Conservation (phyloP, 805 yeast species). For the Candida krabiensis region DNA sequence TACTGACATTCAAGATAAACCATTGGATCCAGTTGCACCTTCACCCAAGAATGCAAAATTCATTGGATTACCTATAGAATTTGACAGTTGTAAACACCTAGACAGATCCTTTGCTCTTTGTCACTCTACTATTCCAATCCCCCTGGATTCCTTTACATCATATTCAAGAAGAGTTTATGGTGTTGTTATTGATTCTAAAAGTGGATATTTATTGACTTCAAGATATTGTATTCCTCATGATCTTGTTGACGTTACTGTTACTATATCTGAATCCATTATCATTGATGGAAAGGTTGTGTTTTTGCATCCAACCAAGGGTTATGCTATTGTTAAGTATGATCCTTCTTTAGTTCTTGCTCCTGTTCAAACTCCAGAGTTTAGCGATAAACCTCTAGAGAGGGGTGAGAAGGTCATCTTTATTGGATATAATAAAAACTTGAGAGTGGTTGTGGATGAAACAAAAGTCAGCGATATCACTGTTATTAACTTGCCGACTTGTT, state of each 20-base stretch:
- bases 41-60: slow-evolving; percentile 66
- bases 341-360: slow-evolving; percentile 72
- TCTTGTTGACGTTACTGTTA: slow-evolving; percentile 67
- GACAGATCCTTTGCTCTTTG: slow-evolving; percentile 74
- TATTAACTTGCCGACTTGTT: slow-evolving; percentile 67
- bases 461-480: slow-evolving; percentile 76
- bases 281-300: slow-evolving; percentile 80
- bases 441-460: slow-evolving; percentile 73
- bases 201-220: slow-evolving; percentile 79
- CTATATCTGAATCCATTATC: slow-evolving; percentile 82
- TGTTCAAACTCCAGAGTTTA: slow-evolving; percentile 64
- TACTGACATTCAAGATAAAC: slow-evolving; percentile 53
- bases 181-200: slow-evolving; percentile 74
- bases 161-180: slow-evolving; percentile 69
- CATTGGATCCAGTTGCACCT: slow-evolving; percentile 53
- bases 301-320: slow-evolving; percentile 84
- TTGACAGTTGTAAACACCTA: slow-evolving; percentile 52
- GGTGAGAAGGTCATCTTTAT: slow-evolving; percentile 79
- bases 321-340: slow-evolving; percentile 81
- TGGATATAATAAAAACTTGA: slow-evolving; percentile 71
- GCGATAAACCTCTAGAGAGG: slow-evolving; percentile 56
- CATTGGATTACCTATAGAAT: slow-evolving; percentile 64
- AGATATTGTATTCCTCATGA: slow-evolving; percentile 83
- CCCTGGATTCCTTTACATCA: slow-evolving; percentile 73
- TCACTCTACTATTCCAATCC: slow-evolving; percentile 60